A percentile compares a stretch with the other conserved stretches of the same genome.
Conservation (phyloP, 495 filamentous ascomycete genomes). For the Parathielavia appendiculata region DNA sequence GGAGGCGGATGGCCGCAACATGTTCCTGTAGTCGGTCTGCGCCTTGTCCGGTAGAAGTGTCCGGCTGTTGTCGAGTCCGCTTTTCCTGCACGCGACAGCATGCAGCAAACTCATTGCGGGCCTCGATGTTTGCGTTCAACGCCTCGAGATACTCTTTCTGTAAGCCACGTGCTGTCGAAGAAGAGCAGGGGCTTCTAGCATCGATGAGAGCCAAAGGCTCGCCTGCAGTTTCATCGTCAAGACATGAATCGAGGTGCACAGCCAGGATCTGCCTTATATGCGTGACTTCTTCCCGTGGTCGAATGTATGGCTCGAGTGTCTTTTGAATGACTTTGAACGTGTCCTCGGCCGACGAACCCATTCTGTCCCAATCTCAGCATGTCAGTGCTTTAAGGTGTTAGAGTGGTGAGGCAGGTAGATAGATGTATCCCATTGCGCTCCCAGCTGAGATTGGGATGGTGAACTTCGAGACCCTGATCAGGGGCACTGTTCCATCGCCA, state of each 20-base stretch:
- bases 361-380: neutral
- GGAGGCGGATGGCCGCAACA: constrained; percentile 43
- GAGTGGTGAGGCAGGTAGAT: neutral
- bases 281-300: constrained; percentile 39
- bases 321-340: constrained; percentile 25
- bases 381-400: neutral
- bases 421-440: neutral
- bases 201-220: constrained; percentile 39
- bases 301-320: constrained; percentile 36
- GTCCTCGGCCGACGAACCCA: constrained; percentile 13
- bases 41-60: neutral
- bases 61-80: constrained; percentile 14
- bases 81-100: constrained; percentile 21
- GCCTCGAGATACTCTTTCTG: constrained; percentile 54
- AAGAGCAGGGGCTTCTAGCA: constrained; percentile 18
- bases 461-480: too few relatives aligned
- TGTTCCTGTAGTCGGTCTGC: constrained; percentile 44
- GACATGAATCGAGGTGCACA: constrained; percentile 34
- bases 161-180: constrained; percentile 29
- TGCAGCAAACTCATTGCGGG: constrained; percentile 44
- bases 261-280: constrained; percentile 41
- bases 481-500: too few relatives aligned
- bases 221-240: constrained; percentile 28
- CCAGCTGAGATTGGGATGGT: neutral
- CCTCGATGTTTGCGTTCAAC: constrained; percentile 52